A percentile compares a stretch with the other conserved stretches of the same genome.
Evolutionary conservation across 345 rosid species (phyloP).

Genomic region (Camelina sativa): DNA sequence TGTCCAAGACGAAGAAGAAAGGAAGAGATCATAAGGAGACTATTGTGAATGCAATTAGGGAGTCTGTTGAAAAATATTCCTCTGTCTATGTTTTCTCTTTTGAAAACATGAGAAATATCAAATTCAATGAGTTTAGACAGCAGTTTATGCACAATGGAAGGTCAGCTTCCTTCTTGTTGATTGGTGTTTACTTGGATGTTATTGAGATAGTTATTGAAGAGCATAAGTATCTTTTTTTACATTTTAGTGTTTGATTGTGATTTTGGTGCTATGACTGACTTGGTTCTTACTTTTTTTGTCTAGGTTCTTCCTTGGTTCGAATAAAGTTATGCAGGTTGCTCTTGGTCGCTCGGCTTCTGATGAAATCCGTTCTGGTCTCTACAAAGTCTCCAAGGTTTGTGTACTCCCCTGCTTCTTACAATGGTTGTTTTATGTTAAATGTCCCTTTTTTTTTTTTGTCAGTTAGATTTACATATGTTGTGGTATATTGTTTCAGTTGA

Average conservation of each 20-base stretch:
- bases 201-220: neutral
- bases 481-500: conserved; percentile 52
- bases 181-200: neutral
- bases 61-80: conserved; percentile 63
- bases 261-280: neutral
- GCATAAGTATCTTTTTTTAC: neutral
- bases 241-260: neutral
- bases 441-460: neutral
- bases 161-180: conserved; percentile 38
- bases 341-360: conserved; percentile 90
- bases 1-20: conserved; percentile 96
- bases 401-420: neutral
- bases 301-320: conserved; percentile 95
- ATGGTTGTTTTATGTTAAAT: neutral
- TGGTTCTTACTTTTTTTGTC: conserved; percentile 12
- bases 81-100: conserved; percentile 82
- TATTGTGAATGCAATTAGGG: conserved; percentile 68
- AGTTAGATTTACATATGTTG: neutral
- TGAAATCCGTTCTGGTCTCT: conserved; percentile 75
- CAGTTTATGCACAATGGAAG: conserved; percentile 80
- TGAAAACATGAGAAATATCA: conserved; percentile 95
- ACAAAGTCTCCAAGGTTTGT: conserved; percentile 79
- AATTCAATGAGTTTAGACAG: conserved; percentile 91
- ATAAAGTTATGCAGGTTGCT: conserved; percentile 97
- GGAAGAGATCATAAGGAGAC: conserved; percentile 87